Evolutionary conservation across 257 asterid genomes (phyloP), one percentile per base, ranked within the genome.

Genomic region (Solanum lignicaule): DNA sequence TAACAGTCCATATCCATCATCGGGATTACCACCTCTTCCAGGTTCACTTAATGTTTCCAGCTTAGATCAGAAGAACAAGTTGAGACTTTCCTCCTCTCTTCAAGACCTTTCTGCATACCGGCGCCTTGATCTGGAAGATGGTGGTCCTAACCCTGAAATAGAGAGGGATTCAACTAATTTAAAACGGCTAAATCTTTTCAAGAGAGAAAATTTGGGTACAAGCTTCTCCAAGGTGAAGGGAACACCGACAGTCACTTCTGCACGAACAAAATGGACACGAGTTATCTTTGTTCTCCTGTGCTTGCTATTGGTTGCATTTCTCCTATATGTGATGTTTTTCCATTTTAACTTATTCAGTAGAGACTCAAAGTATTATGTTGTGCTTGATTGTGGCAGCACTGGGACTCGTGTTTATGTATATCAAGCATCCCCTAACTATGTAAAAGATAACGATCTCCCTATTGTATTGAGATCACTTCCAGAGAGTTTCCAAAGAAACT

Each of bases 381-480:
- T 96, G 87, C 93, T 97, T 86, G 99, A 97, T 89, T 95, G 99
- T 89, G 99, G 99, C 78, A 97, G 99, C 92, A 97, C 99, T 5
- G 99, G 99, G 60, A 95, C 98, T 90, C 99, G 99, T 71, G 98
- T 96, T 87, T 95, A 94, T 91, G 98, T 97, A 75, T 96, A 96
- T 88, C 91, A 94, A 91, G 98, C 98, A 46, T 91, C 95, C 6
- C 71, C 91, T 72, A 93, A 94, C 89, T 89, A 88, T 73, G 84
- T 92, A 33, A 93, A 92, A 41, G 96, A 94, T 78, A 92, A 90
- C 33, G 90, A 87, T 81, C 98, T 97, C 71, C 99, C 99, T 69
- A 90, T 97, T 87, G 48, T 90, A 23, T 73, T 96, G 86, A 96
- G 91, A 89, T 94, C 99, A 39, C 78, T 96, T 90, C 99, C 99